A percentile compares a stretch with the other conserved stretches of the same genome.
These are phyloP conservation scores for Phialemoniopsis sp. DNA, from an alignment of 2,329 filamentous ascomycete species.

Conservation along the genomic window DNA sequence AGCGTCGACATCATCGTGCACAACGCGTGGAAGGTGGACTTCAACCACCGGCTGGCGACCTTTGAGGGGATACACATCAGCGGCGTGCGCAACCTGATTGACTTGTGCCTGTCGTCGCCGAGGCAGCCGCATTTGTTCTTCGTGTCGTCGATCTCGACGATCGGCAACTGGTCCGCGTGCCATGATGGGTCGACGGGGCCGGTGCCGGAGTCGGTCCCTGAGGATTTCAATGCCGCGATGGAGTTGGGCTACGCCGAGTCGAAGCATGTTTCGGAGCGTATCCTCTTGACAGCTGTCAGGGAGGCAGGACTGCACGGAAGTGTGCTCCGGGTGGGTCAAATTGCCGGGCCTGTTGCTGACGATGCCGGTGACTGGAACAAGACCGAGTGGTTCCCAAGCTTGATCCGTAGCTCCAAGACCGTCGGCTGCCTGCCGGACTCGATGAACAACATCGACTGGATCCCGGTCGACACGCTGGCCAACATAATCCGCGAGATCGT, in stretches of 20 bases:
- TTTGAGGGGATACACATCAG: constrained; percentile 12
- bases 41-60: constrained; percentile 12
- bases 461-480: constrained; percentile 10
- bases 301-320: constrained; percentile 1
- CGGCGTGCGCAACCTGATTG: constrained; percentile 10
- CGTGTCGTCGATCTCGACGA: constrained; percentile 13
- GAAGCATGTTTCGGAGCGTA: constrained; percentile 10
- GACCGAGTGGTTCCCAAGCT: constrained; percentile 13
- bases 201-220: background rate
- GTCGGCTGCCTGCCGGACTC: constrained; percentile 11
- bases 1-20: constrained; percentile 9
- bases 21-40: constrained; percentile 18
- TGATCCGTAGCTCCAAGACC: constrained; percentile 9
- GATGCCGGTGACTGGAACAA: constrained; percentile 11
- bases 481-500: constrained; percentile 9
- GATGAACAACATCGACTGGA: constrained; percentile 11
- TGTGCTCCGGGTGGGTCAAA: constrained; percentile 13
- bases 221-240: constrained; percentile 5
- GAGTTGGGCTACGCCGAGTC: constrained; percentile 12
- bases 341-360: constrained; percentile 8
- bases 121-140: constrained; percentile 8
- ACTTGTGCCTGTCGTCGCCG: constrained; percentile 6
- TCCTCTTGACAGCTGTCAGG: constrained; percentile 8
- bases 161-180: background rate
- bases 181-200: background rate